Evolutionary conservation across 108 stramenopile species (phyloP).

Genomic region (Fragilariopsis cylindrus): DNA sequence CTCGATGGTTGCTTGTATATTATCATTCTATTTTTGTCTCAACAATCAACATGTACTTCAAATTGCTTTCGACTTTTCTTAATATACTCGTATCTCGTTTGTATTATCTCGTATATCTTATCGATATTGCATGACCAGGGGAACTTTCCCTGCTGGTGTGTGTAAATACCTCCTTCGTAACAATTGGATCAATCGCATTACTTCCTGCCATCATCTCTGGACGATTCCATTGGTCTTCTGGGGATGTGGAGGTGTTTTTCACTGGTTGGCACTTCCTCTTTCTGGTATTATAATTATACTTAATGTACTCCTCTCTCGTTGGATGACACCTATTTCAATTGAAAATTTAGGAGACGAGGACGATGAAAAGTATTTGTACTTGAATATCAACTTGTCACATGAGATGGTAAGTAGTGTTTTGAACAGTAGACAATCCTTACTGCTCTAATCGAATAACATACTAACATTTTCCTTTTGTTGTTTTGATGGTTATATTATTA

Average conservation of each 20-base stretch:
- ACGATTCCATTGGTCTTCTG: slow-evolving; percentile 76
- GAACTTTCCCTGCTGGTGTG: slow-evolving; percentile 74
- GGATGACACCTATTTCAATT: slow-evolving; percentile 60
- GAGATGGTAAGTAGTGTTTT: slow-evolving; percentile 7
- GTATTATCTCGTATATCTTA: too few relatives aligned
- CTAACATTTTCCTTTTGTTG: too few relatives aligned
- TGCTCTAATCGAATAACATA: too few relatives aligned
- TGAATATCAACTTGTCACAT: slow-evolving; percentile 40
- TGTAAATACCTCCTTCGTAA: slow-evolving; percentile 72
- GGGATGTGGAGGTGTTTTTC: slow-evolving; percentile 32
- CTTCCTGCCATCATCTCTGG: slow-evolving; percentile 84
- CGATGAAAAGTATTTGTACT: slow-evolving; percentile 47
- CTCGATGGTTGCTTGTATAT: neutral
- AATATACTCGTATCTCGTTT: neutral
- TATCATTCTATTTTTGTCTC: neutral
- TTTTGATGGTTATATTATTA: too few relatives aligned
- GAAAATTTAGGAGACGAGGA: slow-evolving; percentile 6
- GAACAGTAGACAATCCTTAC: too few relatives aligned
- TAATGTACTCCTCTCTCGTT: slow-evolving; percentile 60
- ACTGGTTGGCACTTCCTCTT: slow-evolving; percentile 43
- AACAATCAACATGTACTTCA: neutral
- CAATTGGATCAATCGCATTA: slow-evolving; percentile 55
- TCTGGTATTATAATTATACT: slow-evolving; percentile 52
- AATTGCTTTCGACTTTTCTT: too few relatives aligned
- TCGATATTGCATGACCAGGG: slow-evolving; percentile 1